These are phyloP conservation scores for Phoenix roebelenii DNA, from an alignment of 176 grass and related monocot genomes.

Conservation along the genomic window DNA sequence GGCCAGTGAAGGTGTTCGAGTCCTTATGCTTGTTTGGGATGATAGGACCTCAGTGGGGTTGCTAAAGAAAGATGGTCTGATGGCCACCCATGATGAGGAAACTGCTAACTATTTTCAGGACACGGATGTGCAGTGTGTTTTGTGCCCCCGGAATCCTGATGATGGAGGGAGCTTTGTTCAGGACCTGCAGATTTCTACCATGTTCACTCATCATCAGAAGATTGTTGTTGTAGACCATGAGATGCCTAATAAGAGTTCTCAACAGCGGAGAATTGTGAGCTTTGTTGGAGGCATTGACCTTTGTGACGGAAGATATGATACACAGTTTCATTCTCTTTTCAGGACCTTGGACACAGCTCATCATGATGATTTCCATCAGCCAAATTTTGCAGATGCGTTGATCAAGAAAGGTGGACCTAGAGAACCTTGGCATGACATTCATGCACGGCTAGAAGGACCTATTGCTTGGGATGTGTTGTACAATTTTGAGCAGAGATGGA, in stretches of 20 bases:
- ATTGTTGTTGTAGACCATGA: slow-evolving; percentile 77
- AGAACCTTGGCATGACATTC: slow-evolving; percentile 94
- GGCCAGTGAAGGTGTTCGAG: slow-evolving; percentile 63
- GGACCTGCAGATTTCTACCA: slow-evolving; percentile 53
- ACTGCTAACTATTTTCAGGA: slow-evolving; percentile 52
- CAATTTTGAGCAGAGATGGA: slow-evolving; percentile 93
- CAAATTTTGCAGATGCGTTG: slow-evolving; percentile 24
- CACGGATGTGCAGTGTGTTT: slow-evolving; percentile 49
- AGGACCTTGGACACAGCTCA: slow-evolving; percentile 63
- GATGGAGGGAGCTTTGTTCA: slow-evolving; percentile 42
- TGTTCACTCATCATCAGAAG: slow-evolving; percentile 91
- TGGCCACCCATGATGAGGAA: slow-evolving; percentile 76
- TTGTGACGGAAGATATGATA: slow-evolving; percentile 85
- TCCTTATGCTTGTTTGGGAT: slow-evolving; percentile 89
- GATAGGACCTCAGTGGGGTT: slow-evolving; percentile 73
- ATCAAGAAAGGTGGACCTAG: slow-evolving; percentile 59
- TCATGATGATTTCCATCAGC: slow-evolving; percentile 77
- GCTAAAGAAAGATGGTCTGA: slow-evolving; percentile 49
- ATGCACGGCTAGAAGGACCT: slow-evolving; percentile 64
- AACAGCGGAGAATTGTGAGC: slow-evolving; percentile 58
- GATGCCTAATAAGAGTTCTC: slow-evolving; percentile 50
- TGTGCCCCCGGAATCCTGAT: slow-evolving; percentile 86
- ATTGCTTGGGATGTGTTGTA: slow-evolving; percentile 77
- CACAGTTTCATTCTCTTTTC: slow-evolving; percentile 81
- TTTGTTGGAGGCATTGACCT: slow-evolving; percentile 86